Percentiles rank a stretch among this genome's conserved stretches.
phyloP scores from a whole-genome alignment of 2,329 filamentous ascomycete genomes.

The Emmonsiellopsis sp. region DNA sequence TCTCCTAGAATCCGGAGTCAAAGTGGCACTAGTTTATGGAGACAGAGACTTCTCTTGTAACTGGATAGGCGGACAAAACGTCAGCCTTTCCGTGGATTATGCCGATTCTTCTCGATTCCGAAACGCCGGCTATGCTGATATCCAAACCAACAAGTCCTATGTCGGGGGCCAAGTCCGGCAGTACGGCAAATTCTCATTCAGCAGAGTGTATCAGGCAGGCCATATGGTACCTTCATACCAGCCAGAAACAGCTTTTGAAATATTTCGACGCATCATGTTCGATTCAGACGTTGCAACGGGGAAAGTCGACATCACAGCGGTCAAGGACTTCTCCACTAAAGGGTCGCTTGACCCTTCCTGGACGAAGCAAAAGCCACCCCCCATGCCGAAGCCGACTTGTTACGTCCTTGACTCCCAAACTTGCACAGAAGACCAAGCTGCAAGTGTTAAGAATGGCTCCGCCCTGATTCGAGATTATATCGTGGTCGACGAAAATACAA shows the following conservation, averaged over 20 bases:
- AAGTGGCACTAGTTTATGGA: conserved; percentile 49
- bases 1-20: conserved; percentile 48
- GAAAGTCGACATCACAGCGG: conserved; percentile 29
- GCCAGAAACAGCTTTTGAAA: conserved; percentile 44
- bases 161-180: conserved; percentile 34
- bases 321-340: conserved; percentile 11
- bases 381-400: neutral
- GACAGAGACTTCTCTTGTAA: conserved; percentile 48
- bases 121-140: conserved; percentile 33
- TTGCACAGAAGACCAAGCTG: conserved; percentile 37
- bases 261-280: conserved; percentile 44
- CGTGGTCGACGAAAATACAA: conserved; percentile 22
- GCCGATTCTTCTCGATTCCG: conserved; percentile 29
- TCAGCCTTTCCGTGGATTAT: conserved; percentile 38
- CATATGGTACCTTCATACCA: conserved; percentile 43
- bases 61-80: conserved; percentile 41
- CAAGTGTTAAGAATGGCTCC: conserved; percentile 34
- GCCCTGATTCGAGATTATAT: conserved; percentile 40
- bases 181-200: conserved; percentile 32
- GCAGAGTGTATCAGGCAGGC: conserved; percentile 25
- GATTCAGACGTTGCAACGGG: conserved; percentile 48
- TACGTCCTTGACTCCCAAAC: conserved; percentile 30
- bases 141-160: conserved; percentile 22
- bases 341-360: neutral
- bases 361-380: conserved; percentile 17